Evolutionary conservation across 805 yeast species (phyloP).

Genomic region (Wickerhamomyces hampshirensis): DNA sequence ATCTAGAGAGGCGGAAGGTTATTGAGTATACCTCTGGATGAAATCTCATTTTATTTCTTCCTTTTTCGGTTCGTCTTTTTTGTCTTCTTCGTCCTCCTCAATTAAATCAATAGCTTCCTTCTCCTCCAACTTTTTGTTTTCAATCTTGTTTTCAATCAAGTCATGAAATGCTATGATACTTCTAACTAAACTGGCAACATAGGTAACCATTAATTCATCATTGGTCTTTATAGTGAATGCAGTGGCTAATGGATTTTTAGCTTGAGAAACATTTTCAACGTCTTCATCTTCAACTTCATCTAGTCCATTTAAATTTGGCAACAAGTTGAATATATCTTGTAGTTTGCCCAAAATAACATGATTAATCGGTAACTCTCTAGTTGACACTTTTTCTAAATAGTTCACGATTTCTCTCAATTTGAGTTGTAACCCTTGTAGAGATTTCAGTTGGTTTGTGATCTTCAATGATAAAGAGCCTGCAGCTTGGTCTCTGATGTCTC

Average conservation of each 20-base stretch:
- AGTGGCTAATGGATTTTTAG: conserved; percentile 54
- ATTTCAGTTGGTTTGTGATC: conserved; percentile 84
- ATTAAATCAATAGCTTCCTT: conserved; percentile 10
- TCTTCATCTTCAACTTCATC: conserved; percentile 30
- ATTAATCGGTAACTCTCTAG: conserved; percentile 75
- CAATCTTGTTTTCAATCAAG: conserved; percentile 91
- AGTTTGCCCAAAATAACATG: conserved; percentile 86
- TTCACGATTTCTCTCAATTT: conserved; percentile 72
- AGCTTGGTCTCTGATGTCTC: conserved; percentile 95
- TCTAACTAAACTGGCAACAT: conserved; percentile 83
- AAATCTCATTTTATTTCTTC: conserved; percentile 2
- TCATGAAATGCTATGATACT: conserved; percentile 96
- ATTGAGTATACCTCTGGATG: too few species aligned
- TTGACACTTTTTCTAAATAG: conserved; percentile 71
- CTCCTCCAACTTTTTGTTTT: conserved; percentile 53
- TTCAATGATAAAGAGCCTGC: conserved; percentile 87
- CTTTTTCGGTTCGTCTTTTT: conserved; percentile 4
- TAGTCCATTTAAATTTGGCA: conserved; percentile 65
- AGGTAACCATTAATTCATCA: conserved; percentile 92
- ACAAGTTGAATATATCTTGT: conserved; percentile 89
- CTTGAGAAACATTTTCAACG: conserved; percentile 22
- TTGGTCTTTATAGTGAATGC: conserved; percentile 92
- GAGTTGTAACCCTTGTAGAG: conserved; percentile 79
- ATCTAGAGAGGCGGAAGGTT: too few species aligned
- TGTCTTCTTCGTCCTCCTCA: conserved; percentile 6